Percentiles rank a stretch among this genome's conserved stretches.
These are phyloP conservation scores for Neurospora sp. DNA, from an alignment of 495 filamentous ascomycete genomes.

Conservation along the genomic window DNA sequence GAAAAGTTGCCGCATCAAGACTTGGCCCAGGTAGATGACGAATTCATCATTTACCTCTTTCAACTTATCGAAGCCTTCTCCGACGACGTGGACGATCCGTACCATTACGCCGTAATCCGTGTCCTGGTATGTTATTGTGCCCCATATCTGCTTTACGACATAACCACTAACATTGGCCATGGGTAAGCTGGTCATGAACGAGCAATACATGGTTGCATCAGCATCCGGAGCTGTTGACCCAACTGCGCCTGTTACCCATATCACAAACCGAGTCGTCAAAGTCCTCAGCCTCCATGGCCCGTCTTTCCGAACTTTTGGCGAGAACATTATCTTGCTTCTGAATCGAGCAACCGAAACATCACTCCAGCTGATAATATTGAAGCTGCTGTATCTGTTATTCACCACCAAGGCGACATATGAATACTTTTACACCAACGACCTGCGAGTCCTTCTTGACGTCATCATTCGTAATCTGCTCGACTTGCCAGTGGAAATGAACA, in stretches of 20 bases:
- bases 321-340: constrained; percentile 92
- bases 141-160: neutral
- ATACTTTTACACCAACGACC: constrained; percentile 97
- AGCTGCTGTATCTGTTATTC: constrained; percentile 89
- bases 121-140: constrained; percentile 56
- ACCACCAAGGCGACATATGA: constrained; percentile 85
- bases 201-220: constrained; percentile 89
- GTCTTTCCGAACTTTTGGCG: constrained; percentile 86
- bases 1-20: constrained; percentile 72
- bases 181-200: constrained; percentile 80
- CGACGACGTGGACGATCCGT: constrained; percentile 86
- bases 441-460: constrained; percentile 89
- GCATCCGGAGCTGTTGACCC: constrained; percentile 48
- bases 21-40: constrained; percentile 71
- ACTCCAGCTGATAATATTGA: constrained; percentile 86
- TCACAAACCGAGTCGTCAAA: constrained; percentile 93
- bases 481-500: constrained; percentile 67
- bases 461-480: constrained; percentile 93
- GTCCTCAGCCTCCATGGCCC: constrained; percentile 68
- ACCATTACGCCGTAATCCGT: constrained; percentile 90
- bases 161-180: neutral
- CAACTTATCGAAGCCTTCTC: constrained; percentile 80
- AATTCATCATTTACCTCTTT: constrained; percentile 76
- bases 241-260: constrained; percentile 29
- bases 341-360: constrained; percentile 94